Conservation (phyloP, 331 rosid species). For the Rosa hybrid region DNA sequence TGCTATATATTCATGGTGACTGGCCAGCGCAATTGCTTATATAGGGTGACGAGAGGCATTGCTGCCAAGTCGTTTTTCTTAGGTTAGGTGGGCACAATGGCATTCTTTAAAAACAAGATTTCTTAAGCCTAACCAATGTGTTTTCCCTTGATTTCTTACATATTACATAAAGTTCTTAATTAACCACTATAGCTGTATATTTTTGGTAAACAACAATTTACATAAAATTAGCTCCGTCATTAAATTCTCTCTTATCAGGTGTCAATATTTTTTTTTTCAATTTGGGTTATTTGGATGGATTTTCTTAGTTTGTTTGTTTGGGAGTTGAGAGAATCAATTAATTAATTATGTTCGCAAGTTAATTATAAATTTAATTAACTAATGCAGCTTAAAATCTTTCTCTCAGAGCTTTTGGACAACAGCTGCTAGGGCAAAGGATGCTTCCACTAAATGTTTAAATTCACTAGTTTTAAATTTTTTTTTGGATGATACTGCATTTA, state of each 20-base stretch:
- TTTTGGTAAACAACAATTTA: constrained; percentile 3
- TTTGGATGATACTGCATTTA: neutral
- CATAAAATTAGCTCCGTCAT: neutral
- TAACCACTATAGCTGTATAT: constrained; percentile 10
- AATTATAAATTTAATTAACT: neutral
- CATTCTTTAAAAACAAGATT: constrained; percentile 49
- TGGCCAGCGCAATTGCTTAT: constrained; percentile 49
- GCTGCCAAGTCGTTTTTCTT: constrained; percentile 73
- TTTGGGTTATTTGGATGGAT: neutral
- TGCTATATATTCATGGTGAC: constrained; percentile 45
- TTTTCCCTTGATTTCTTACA: constrained; percentile 46
- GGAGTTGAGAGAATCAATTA: neutral
- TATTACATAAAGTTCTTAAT: constrained; percentile 59
- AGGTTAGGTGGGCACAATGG: constrained; percentile 62
- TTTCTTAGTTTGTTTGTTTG: neutral
- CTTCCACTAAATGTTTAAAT: neutral
- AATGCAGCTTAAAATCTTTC: neutral
- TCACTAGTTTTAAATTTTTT: neutral
- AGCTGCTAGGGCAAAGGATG: neutral
- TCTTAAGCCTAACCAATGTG: constrained; percentile 11
- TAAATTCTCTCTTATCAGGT: neutral
- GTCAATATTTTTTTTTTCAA: neutral
- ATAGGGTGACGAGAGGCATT: constrained; percentile 37
- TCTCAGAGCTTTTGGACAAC: too few species aligned
- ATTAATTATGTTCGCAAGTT: neutral